Evolutionary conservation across 164 flowering plant species (phyloP), one percentile per base, ranked within the genome.

Genomic region (Macadamia integrifolia): DNA sequence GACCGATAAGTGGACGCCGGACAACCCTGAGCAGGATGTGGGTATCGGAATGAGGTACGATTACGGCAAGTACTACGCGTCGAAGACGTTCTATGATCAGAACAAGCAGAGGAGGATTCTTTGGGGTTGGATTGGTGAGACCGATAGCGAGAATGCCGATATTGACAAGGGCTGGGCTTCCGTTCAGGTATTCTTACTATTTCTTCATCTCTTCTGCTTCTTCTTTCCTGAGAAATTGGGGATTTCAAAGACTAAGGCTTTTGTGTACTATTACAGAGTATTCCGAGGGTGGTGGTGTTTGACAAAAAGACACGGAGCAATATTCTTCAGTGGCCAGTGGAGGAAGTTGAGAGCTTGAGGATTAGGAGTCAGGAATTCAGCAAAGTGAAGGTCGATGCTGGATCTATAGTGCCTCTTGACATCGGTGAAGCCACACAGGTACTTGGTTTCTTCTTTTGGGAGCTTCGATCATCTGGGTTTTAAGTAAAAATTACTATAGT

Each of bases 41-140:
- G 97, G 97, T 0, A 83, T 85, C 48, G 97, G 93, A 18, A 15
- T 88, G 42, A 61, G 87, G 48, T 79, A 78, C 18, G 97, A 93
- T 60, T 90, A 87, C 62, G 98, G 98, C 1, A 79, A 80, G 8
- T 93, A 70, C 72, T 93, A 93, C 49, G 98, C 98, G 0, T 88
- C 97, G 8, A 90, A 90, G 79, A 79, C 95, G 3, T 90, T 93
- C 71, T 93, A 82, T 60, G 98, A 93, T 62, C 87, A 80, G 71
- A 68, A 73, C 18, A 93, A 78, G 72, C 1, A 66, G 65, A 83
- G 97, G 66, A 86, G 97, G 64, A 69, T 90, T 7, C 62, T 90
- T 72, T 93, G 95, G 97, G 91, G 95, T 50, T 92, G 95, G 94
- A 82, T 78, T 48, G 76, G 81, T 31, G 98, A 92, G 69, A 80